A percentile compares a stretch with the other conserved stretches of the same genome.
Evolutionary conservation across 306 rosid genomes (phyloP).

Genomic region (Vigna radiata): DNA sequence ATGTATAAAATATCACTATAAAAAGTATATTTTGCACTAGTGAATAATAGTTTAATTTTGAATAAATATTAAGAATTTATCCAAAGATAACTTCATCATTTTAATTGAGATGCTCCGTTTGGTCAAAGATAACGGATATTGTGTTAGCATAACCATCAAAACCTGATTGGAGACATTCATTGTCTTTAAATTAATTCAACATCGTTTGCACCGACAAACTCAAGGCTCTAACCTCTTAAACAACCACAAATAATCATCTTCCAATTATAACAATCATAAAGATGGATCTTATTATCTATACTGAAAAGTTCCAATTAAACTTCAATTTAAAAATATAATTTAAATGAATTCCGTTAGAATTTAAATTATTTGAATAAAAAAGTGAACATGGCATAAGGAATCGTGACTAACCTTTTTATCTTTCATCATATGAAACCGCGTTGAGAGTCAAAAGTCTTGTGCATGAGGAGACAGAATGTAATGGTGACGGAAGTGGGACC

Average conservation of each 20-base stretch:
- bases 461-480: neutral
- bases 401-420: neutral
- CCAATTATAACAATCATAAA: neutral
- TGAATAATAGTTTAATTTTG: too few species aligned
- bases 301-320: too few species aligned
- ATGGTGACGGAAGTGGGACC: neutral
- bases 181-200: neutral
- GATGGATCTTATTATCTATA: too few species aligned
- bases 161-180: neutral
- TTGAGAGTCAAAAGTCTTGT: conserved; percentile 21
- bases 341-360: too few species aligned
- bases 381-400: too few species aligned
- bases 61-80: too few species aligned
- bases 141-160: neutral
- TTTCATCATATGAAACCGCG: conserved; percentile 31
- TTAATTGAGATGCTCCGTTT: neutral
- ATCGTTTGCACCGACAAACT: neutral
- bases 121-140: neutral
- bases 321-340: too few species aligned
- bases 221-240: neutral
- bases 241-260: neutral
- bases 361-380: too few species aligned
- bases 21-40: too few species aligned
- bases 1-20: too few species aligned
- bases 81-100: too few species aligned